Conservation (phyloP, 768 basidiomycete genomes). For the Trametes villosa region DNA sequence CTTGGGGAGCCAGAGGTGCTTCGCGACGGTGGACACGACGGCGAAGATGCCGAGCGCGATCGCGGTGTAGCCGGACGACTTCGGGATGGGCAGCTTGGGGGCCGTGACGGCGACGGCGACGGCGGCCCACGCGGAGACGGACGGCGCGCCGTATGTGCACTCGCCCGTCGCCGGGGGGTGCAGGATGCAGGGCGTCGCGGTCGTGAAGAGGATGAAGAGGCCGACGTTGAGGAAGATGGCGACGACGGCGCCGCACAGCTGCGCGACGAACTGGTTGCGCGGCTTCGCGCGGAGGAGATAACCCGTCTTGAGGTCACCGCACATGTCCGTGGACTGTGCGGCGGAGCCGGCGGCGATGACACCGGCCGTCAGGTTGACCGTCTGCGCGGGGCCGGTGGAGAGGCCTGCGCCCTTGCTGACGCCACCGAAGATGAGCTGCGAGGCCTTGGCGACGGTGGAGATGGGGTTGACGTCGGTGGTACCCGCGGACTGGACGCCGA, state of each 20-base stretch:
- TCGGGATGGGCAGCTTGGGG: conserved; percentile 27
- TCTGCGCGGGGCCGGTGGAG: conserved; percentile 41
- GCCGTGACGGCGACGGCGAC: conserved; percentile 25
- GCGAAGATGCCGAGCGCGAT: conserved; percentile 24
- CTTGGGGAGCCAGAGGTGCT: conserved; percentile 27
- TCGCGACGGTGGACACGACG: conserved; percentile 17
- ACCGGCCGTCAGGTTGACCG: conserved; percentile 56
- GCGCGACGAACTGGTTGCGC: conserved; percentile 63
- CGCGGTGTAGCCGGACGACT: conserved; percentile 25
- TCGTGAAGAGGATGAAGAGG: conserved; percentile 64
- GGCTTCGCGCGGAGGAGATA: conserved; percentile 70
- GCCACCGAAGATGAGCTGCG: conserved; percentile 69
- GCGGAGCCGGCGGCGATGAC: conserved; percentile 59
- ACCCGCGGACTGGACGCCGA: conserved; percentile 64
- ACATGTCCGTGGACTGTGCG: conserved; percentile 66
- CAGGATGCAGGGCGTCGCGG: conserved; percentile 61
- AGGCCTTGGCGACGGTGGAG: conserved; percentile 62
- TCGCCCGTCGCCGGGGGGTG: conserved; percentile 35
- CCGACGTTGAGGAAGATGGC: conserved; percentile 63
- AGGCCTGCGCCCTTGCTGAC: conserved; percentile 53
- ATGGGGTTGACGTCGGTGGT: conserved; percentile 67
- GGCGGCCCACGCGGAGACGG: conserved; percentile 57
- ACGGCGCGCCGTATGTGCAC: conserved; percentile 61
- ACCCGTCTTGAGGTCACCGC: conserved; percentile 70
- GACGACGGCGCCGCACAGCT: conserved; percentile 60